Conservation (phyloP, 1,284 basidiomycete genomes). For the Inonotus hispidus region DNA sequence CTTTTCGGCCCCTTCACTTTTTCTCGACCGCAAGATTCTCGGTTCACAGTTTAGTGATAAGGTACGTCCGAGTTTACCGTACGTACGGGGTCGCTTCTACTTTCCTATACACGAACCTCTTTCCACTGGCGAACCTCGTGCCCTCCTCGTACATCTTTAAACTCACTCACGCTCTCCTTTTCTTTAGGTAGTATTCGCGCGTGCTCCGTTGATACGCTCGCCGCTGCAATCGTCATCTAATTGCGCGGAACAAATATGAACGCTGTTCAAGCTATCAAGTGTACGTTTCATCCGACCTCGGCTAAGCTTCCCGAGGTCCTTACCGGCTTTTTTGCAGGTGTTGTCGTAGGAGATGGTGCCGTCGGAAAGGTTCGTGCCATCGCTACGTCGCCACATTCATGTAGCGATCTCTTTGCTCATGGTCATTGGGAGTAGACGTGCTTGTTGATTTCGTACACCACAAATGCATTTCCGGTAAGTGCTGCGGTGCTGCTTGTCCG, state of each 20-base stretch:
- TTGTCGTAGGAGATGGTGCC: slow-evolving; percentile 99
- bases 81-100: background rate
- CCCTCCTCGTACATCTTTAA: slow-evolving; percentile 2
- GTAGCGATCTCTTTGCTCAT: slow-evolving; percentile 13
- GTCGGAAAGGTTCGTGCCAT: slow-evolving; percentile 84
- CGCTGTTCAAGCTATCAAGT: slow-evolving; percentile 71
- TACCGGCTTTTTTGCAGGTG: slow-evolving; percentile 52
- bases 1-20: background rate
- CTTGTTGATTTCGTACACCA: slow-evolving; percentile 95
- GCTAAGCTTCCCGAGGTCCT: slow-evolving; percentile 19
- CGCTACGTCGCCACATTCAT: slow-evolving; percentile 5
- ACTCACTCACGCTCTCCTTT: background rate
- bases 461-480: slow-evolving; percentile 90
- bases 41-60: background rate
- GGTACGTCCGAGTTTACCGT: background rate
- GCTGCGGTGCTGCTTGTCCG: slow-evolving; percentile 22
- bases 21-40: background rate
- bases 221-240: slow-evolving; percentile 3
- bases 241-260: slow-evolving; percentile 29
- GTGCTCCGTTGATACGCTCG: background rate
- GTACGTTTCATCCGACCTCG: slow-evolving; percentile 32
- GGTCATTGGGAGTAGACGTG: slow-evolving; percentile 63
- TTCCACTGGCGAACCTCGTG: slow-evolving; percentile 6
- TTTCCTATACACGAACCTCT: background rate
- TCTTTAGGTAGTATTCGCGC: background rate